Conservation (phyloP, 2,329 filamentous ascomycete species). For the Fusarium caatingaense region DNA sequence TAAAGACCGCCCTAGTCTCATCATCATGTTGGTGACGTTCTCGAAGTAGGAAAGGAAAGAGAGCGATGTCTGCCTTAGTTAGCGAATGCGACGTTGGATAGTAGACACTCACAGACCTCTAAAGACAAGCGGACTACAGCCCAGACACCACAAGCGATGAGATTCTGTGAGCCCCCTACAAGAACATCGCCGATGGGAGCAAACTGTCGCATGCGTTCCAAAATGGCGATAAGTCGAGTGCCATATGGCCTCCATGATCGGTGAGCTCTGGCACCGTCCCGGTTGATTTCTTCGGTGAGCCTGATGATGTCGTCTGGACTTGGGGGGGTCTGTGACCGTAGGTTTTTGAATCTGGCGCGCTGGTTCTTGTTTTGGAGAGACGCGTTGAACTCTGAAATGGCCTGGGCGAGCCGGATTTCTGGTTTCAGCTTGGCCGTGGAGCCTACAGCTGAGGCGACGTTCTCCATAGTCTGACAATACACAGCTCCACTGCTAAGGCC, state of each 20-base stretch:
- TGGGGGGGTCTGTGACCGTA: too few species aligned
- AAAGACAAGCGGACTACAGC: not conserved
- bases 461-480: fast-evolving
- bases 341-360: too few species aligned
- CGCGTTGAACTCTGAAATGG: fast-evolving
- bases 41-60: not conserved
- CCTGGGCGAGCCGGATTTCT: not conserved
- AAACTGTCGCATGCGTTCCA: not conserved
- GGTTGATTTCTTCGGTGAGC: fast-evolving
- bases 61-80: not conserved
- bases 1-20: not conserved
- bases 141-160: not conserved
- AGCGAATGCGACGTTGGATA: too few species aligned
- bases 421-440: not conserved
- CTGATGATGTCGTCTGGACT: not conserved
- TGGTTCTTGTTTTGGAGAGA: not conserved
- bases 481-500: fast-evolving
- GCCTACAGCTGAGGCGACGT: fast-evolving
- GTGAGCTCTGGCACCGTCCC: not conserved
- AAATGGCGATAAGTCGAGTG: fast-evolving
- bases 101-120: fast-evolving
- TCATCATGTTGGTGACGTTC: not conserved
- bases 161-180: fast-evolving
- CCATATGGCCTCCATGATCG: not conserved
- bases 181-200: not conserved